Evolutionary conservation across 1,284 basidiomycete species (phyloP).

Genomic region (Ceratobasidium sp.): DNA sequence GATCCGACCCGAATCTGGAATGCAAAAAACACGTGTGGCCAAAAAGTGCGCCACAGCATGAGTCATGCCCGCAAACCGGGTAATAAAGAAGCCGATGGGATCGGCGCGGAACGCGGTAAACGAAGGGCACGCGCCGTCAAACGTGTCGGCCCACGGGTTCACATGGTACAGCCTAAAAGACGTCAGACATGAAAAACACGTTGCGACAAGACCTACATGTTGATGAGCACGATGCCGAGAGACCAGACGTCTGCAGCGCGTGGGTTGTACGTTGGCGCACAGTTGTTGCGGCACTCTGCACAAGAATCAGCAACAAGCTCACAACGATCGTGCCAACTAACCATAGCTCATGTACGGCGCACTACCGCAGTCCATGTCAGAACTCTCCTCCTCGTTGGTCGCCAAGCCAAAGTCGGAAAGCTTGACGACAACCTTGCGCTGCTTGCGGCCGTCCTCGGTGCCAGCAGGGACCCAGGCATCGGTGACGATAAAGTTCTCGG

Average conservation of each 20-base stretch:
- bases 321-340: constrained; percentile 58
- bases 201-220: constrained; percentile 74
- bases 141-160: constrained; percentile 98
- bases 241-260: constrained; percentile 99
- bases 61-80: constrained; percentile 94
- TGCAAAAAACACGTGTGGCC: constrained; percentile 87
- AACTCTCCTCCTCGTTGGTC: constrained; percentile 87
- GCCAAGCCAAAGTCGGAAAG: constrained; percentile 97
- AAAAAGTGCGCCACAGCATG: constrained; percentile 88
- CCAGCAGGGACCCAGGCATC: constrained; percentile 75
- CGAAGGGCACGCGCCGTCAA: constrained; percentile 77
- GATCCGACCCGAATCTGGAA: constrained; percentile 73
- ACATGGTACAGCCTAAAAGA: constrained; percentile 89
- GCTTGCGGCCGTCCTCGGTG: constrained; percentile 58
- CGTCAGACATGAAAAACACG: constrained; percentile 33
- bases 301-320: constrained; percentile 38
- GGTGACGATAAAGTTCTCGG: constrained; percentile 95
- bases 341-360: constrained; percentile 99
- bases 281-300: constrained; percentile 96
- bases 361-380: constrained; percentile 98
- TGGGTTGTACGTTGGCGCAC: constrained; percentile 92
- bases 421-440: constrained; percentile 87
- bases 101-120: constrained; percentile 87
- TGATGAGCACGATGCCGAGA: constrained; percentile 97
- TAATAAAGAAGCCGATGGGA: constrained; percentile 88